Base-by-base conservation (phyloP, 352 stramenopile genomes). In the Phytophthora citrophthora region DNA sequence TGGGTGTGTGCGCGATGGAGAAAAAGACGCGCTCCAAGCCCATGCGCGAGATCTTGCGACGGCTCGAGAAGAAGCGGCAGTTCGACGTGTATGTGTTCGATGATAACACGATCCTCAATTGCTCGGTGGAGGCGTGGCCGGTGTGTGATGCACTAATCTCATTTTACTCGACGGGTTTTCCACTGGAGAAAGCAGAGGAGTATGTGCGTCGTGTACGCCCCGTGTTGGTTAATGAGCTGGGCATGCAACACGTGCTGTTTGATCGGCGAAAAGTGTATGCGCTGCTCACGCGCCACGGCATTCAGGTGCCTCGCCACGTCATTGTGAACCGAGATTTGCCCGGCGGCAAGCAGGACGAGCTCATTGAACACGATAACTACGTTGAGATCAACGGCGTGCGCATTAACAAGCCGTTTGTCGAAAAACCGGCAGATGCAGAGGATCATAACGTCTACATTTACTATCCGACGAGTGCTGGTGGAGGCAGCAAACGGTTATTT, bases 361-460 rank as follows among this genome's bases (percentile, higher is more conserved):
- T 95, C 10, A 79, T 90, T 27, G 87, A 95, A 41, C 68, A 78
- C 32, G 88, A 94, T 58, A 94, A 95, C 50, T 94, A 94, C 63
- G 86, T 95, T 9, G 74, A 86, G 24, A 77, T 99, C 40, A 99
- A 99, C 70, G 97, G 96, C 27, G 88, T 98, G 31, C 86, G 83
- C 44, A 98, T 99, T 56, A 93, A 99, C 74, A 99, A 99, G 75
- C 98, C 97, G 2, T 99, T 99, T 64, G 98, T 99, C 0, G 98
- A 99, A 77, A 99, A 99, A 78, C 98, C 98, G 0, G 96, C 98
- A 1, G 87, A 99, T 74, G 97, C 97, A 1, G 98, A 99, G 61
- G 97, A 99, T 83, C 98, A 99, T 77, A 99, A 99, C 68, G 97
- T 99, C 61, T 97, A 98, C 72, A 99, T 99, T 68, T 99, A 99